Base-by-base conservation (phyloP, 108 stramenopile species). In the Cyclotella kingstonii region DNA sequence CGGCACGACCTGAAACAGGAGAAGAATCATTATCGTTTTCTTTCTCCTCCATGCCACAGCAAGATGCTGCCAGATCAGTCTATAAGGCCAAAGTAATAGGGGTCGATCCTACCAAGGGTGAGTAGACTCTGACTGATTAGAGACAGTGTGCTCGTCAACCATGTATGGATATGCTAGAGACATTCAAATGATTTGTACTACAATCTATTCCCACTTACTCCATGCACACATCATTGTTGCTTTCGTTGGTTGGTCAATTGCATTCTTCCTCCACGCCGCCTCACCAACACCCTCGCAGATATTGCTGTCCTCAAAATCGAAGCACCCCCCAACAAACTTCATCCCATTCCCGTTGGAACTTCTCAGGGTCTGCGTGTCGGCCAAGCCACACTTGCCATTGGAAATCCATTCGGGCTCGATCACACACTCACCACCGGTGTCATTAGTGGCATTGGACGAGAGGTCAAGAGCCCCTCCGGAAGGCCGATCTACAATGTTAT, bases 381-480 rank as follows among this genome's bases (percentile, higher is more conserved):
- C 15, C 86, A 89, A 59, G 48, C 60, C 22, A 54, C 44, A 36
- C 62, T 94, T 34, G 96, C 96, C 6, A 95, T 97, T 50, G 96
- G 96, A 4, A 97, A 96, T 73, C 96, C 96, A 10, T 97, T 97
- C 51, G 96, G 96, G 6, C 60, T 97, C 47, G 96, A 97, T 70
- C 95, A 96, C 62, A 91, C 96, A 0, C 64, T 86, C 10, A 85
- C 84, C 0, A 72, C 83, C 8, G 91, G 91, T 0, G 76, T 93
- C 6, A 86, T 93, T 36, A 80, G 77, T 33, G 91, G 86, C 1
- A 62, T 88, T 28, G 91, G 91, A 9, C 56, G 91, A 3, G 91
- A 89, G 55, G 87, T 94, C 1, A 83, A 79, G 28, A 82, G 84
- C 21, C 95, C 97, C 5, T 85, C 76, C 22, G 95, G 96, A 0